phyloP scores from a whole-genome alignment of 345 rosid species.

The Euphorbia tirucalli region DNA sequence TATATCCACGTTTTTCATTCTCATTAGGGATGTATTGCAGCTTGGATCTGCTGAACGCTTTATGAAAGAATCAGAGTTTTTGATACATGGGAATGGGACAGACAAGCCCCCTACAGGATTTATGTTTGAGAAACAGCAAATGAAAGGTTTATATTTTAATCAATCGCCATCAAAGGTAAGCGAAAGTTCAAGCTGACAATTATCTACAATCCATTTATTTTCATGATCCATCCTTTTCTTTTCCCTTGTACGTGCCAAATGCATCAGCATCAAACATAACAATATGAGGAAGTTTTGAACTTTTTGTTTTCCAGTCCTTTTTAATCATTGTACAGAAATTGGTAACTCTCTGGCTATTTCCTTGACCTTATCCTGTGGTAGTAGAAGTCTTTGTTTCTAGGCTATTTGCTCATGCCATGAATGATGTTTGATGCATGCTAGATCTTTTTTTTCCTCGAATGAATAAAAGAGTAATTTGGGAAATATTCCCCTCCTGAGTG shows the following conservation, averaged over 20 bases:
- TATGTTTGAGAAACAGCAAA: conserved; percentile 87
- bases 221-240: not conserved
- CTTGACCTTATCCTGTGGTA: no score
- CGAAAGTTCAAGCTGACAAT: conserved; percentile 2
- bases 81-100: conserved; percentile 82
- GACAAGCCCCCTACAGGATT: conserved; percentile 88
- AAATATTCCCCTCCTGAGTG: no score
- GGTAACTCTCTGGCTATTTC: no score
- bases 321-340: no score
- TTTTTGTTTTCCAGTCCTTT: no score
- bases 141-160: conserved; percentile 90
- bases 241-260: not conserved
- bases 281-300: no score
- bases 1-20: conserved; percentile 8
- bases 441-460: no score
- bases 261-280: not conserved
- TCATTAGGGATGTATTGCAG: conserved; percentile 41
- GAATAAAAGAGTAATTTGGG: no score
- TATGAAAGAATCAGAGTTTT: conserved; percentile 78
- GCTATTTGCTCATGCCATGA: not conserved
- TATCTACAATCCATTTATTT: not conserved
- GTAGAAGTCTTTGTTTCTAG: no score
- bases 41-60: conserved; percentile 93
- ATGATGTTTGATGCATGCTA: not conserved
- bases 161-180: conserved; percentile 86